Evolutionary conservation across 768 basidiomycete genomes (phyloP).

Genomic region (Leccinum imitatum): DNA sequence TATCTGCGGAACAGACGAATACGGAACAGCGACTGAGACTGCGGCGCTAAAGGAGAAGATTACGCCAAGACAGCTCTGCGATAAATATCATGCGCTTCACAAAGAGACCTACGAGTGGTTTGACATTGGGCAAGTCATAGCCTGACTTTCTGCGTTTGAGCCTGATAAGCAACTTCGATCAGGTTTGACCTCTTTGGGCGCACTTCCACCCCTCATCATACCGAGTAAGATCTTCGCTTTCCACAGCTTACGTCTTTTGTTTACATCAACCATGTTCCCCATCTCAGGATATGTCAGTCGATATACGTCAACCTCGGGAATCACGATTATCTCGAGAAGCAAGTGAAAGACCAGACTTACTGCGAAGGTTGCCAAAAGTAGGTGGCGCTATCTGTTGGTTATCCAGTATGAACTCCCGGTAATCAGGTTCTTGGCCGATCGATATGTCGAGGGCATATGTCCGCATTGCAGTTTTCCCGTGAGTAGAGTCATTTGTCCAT

Average conservation of each 20-base stretch:
- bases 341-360: conserved; percentile 90
- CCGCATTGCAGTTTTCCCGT: conserved; percentile 90
- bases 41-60: conserved; percentile 89
- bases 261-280: neutral
- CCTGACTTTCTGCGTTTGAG: neutral
- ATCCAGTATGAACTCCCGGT: conserved; percentile 9
- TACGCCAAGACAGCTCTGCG: conserved; percentile 77
- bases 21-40: conserved; percentile 99
- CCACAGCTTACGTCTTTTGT: neutral
- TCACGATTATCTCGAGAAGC: conserved; percentile 73
- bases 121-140: conserved; percentile 71
- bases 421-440: conserved; percentile 87
- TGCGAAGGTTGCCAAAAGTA: conserved; percentile 90
- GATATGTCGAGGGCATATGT: conserved; percentile 97
- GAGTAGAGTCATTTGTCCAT: conserved; percentile 17
- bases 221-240: conserved; percentile 57
- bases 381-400: conserved; percentile 15
- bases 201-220: conserved; percentile 87
- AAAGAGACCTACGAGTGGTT: conserved; percentile 97
- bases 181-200: conserved; percentile 97
- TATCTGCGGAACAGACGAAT: conserved; percentile 98
- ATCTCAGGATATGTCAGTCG: conserved; percentile 78
- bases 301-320: conserved; percentile 84
- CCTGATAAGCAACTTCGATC: conserved; percentile 3
- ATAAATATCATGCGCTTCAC: conserved; percentile 88